Percentiles rank a stretch among this genome's conserved stretches.
Evolutionary conservation across 2,329 filamentous ascomycete genomes (phyloP).

Genomic region (Pyricularia pennisetigena): DNA sequence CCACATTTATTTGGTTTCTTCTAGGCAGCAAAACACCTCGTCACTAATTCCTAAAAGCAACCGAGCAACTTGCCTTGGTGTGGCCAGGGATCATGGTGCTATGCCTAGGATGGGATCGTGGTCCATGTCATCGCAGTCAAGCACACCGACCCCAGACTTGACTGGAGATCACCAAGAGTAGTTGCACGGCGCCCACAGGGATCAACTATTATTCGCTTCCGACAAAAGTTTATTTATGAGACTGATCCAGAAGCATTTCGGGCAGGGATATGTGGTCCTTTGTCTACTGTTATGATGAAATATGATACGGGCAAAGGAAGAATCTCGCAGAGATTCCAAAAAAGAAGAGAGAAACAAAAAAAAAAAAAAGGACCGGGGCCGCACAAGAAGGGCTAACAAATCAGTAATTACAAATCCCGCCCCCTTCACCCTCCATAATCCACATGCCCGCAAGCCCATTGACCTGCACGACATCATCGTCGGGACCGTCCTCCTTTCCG

Average conservation of each 20-base stretch:
- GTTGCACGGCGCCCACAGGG: too few species aligned
- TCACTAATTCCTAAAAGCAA: neutral
- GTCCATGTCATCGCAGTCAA: neutral
- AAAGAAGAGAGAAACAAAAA: neutral
- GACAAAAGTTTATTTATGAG: too few species aligned
- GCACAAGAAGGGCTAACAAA: neutral
- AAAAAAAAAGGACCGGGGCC: neutral
- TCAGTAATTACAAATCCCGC: slow-evolving; percentile 48
- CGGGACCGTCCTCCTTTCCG: slow-evolving; percentile 32
- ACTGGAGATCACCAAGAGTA: too few species aligned
- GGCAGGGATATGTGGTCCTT: neutral
- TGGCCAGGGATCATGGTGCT: neutral
- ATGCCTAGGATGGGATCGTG: neutral
- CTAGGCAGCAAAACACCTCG: neutral
- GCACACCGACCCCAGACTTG: too few species aligned
- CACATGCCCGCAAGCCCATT: slow-evolving; percentile 72
- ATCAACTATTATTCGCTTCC: too few species aligned
- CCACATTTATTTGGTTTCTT: neutral
- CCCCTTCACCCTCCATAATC: slow-evolving; percentile 77
- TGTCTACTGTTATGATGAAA: neutral
- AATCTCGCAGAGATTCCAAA: neutral
- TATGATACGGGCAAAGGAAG: neutral
- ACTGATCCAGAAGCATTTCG: neutral
- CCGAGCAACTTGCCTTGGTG: neutral
- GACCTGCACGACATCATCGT: slow-evolving; percentile 35